phyloP scores from a whole-genome alignment of 176 grass and related monocot genomes.

The Dactylis glomerata region DNA sequence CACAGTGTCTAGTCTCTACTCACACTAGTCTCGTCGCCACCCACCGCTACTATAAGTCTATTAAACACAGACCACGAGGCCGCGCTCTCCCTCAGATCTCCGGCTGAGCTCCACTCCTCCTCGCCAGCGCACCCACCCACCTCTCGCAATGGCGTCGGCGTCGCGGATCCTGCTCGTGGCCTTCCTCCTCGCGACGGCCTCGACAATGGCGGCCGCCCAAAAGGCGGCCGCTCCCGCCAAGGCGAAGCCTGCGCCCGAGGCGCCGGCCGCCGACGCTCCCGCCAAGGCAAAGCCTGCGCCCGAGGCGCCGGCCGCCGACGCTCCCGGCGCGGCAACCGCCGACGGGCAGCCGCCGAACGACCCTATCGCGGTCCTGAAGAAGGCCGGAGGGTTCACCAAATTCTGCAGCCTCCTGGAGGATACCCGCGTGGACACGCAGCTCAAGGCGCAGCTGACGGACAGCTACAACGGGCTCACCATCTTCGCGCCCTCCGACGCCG shows the following conservation, averaged over 20 bases:
- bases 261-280: too few species aligned
- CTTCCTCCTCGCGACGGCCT: slow-evolving; percentile 19
- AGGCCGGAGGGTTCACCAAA: slow-evolving; percentile 49
- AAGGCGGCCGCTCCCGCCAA: slow-evolving; percentile 8
- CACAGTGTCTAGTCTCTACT: too few species aligned
- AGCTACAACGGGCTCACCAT: slow-evolving; percentile 75
- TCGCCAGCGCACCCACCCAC: not conserved
- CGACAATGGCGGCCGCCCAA: slow-evolving; percentile 26
- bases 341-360: slow-evolving; percentile 29
- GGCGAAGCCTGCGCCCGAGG: too few species aligned
- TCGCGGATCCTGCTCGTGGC: slow-evolving; percentile 22
- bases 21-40: slow-evolving; percentile 10
- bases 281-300: slow-evolving; percentile 3
- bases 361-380: slow-evolving; percentile 51
- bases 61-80: slow-evolving; percentile 34
- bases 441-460: slow-evolving; percentile 85
- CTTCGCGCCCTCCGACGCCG: slow-evolving; percentile 72
- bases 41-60: slow-evolving; percentile 47
- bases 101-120: slow-evolving; percentile 4
- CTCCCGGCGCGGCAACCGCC: slow-evolving; percentile 4
- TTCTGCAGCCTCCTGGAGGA: slow-evolving; percentile 49
- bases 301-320: not conserved
- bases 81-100: slow-evolving; percentile 8
- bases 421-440: slow-evolving; percentile 65
- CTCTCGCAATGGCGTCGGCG: slow-evolving; percentile 21